Conservation (phyloP, 768 basidiomycete species). For the Goffeauzyma gilvescens region DNA sequence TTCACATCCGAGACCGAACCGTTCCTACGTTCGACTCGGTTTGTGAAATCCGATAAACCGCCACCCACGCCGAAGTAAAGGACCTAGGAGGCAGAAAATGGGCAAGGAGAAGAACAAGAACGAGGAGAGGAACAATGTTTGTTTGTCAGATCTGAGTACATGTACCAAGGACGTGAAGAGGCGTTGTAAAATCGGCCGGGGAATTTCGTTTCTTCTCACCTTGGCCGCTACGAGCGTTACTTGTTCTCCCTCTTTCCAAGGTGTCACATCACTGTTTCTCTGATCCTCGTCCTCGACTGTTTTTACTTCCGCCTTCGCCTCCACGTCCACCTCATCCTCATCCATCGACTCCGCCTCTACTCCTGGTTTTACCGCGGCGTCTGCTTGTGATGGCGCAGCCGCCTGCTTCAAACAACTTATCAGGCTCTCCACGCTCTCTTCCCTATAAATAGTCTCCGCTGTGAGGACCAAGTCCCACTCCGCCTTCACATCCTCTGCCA, state of each 20-base stretch:
- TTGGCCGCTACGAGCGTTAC: constrained; percentile 62
- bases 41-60: constrained; percentile 55
- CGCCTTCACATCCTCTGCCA: constrained; percentile 21
- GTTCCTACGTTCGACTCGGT: constrained; percentile 36
- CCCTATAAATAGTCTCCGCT: constrained; percentile 79
- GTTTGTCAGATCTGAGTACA: too few relatives aligned
- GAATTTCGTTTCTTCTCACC: constrained; percentile 28
- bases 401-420: constrained; percentile 14
- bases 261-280: neutral
- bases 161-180: too few relatives aligned
- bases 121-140: too few relatives aligned
- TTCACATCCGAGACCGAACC: constrained; percentile 45
- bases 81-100: constrained; percentile 34
- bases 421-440: constrained; percentile 45
- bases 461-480: constrained; percentile 59
- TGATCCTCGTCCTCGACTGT: constrained; percentile 8
- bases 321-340: constrained; percentile 7
- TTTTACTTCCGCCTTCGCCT: constrained; percentile 11
- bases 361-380: neutral
- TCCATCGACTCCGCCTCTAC: constrained; percentile 6
- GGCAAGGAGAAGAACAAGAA: too few relatives aligned
- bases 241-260: constrained; percentile 6
- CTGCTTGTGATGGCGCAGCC: neutral
- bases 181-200: too few relatives aligned
- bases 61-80: constrained; percentile 93